These are phyloP conservation scores for Sugiyamaella novakii DNA, from an alignment of 1,139 yeast genomes.

Conservation along the genomic window DNA sequence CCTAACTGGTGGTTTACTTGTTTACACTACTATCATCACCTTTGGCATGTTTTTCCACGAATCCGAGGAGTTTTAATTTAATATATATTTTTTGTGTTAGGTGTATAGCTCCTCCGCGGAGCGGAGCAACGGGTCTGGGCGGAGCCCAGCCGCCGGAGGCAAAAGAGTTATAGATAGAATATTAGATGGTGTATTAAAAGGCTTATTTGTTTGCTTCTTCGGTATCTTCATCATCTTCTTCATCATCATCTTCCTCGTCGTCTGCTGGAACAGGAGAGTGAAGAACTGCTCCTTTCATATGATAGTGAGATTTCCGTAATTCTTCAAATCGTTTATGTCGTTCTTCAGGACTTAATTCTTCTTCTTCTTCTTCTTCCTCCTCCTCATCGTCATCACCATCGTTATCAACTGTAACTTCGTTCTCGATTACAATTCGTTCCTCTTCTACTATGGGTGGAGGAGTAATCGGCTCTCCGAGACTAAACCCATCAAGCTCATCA, in stretches of 20 bases:
- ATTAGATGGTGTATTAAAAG: no score
- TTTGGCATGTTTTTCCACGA: slow-evolving; percentile 73
- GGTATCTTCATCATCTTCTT: slow-evolving; percentile 9
- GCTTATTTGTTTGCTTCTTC: no score
- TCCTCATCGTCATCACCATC: slow-evolving; percentile 45
- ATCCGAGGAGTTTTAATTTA: slow-evolving; percentile 48
- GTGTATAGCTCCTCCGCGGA: no score
- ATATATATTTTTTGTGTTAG: not conserved
- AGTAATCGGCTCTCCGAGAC: slow-evolving; percentile 58
- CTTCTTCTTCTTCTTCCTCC: slow-evolving; percentile 44
- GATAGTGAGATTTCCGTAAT: slow-evolving; percentile 75
- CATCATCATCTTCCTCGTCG: slow-evolving; percentile 36
- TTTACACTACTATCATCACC: slow-evolving; percentile 71
- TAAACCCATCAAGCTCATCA: slow-evolving; percentile 50
- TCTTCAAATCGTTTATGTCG: slow-evolving; percentile 71
- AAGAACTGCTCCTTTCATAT: slow-evolving; percentile 58
- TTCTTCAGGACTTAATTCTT: slow-evolving; percentile 56
- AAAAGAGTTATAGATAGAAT: no score
- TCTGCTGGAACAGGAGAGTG: slow-evolving; percentile 33
- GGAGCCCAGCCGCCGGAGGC: slow-evolving; percentile 13
- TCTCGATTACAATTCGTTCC: slow-evolving; percentile 31
- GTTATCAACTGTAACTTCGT: slow-evolving; percentile 24
- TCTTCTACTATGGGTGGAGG: slow-evolving; percentile 32
- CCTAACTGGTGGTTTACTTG: slow-evolving; percentile 66
- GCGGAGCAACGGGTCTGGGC: slow-evolving; percentile 1